Evolutionary conservation across 2,329 filamentous ascomycete genomes (phyloP).

Genomic region (Didymella sp.): DNA sequence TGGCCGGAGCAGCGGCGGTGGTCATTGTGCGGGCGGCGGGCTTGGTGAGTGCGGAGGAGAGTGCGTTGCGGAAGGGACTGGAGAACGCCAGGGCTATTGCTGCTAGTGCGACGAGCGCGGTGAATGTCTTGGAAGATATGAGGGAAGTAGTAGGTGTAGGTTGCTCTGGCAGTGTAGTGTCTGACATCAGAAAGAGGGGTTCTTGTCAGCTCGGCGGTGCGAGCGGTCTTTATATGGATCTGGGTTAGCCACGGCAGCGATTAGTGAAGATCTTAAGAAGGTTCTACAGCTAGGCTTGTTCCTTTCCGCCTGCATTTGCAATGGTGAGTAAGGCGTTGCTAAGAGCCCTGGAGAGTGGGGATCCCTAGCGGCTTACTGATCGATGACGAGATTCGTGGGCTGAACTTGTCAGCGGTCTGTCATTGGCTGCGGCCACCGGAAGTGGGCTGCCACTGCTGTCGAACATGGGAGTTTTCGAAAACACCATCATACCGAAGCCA

Average conservation of each 20-base stretch:
- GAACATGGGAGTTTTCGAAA: conserved; percentile 7
- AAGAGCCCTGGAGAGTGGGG: conserved; percentile 20
- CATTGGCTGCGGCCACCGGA: conserved; percentile 30
- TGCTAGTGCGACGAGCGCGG: conserved; percentile 44
- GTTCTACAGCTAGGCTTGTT: conserved; percentile 29
- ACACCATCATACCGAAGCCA: conserved; percentile 13
- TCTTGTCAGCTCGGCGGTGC: conserved; percentile 10
- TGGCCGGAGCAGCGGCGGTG: conserved; percentile 36
- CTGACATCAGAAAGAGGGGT: conserved; percentile 39
- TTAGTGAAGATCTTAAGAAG: conserved; percentile 36
- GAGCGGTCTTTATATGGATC: conserved; percentile 37
- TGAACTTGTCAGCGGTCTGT: conserved; percentile 25
- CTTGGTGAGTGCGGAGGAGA: conserved; percentile 47
- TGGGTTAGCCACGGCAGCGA: conserved; percentile 16
- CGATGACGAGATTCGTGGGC: conserved; percentile 36
- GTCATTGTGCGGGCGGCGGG: conserved; percentile 49
- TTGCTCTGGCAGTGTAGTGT: conserved; percentile 30
- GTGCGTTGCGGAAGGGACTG: conserved; percentile 46
- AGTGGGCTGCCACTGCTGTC: conserved; percentile 2
- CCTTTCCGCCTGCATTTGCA: conserved; percentile 39
- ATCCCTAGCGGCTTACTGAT: conserved; percentile 38
- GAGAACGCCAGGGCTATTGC: conserved; percentile 57
- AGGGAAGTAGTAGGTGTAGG: conserved; percentile 25
- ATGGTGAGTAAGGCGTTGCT: conserved; percentile 44
- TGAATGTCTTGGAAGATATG: conserved; percentile 37